Evolutionary conservation across 1,139 yeast species (phyloP).

Genomic region (Arxiozyma bovina): DNA sequence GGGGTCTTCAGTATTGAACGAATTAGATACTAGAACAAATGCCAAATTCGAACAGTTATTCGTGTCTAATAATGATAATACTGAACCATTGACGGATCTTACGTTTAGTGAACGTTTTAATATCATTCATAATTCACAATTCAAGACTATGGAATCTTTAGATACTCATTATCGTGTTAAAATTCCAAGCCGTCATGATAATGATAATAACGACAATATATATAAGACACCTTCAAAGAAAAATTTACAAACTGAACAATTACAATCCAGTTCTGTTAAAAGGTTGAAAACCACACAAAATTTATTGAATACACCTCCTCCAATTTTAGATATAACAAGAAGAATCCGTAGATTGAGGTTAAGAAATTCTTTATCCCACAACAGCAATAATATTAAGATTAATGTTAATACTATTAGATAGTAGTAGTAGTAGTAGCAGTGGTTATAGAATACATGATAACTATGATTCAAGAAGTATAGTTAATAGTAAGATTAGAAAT

Average conservation of each 20-base stretch:
- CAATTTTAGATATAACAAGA: slow-evolving; percentile 23
- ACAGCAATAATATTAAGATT: too few species aligned
- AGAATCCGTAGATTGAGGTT: slow-evolving; percentile 22
- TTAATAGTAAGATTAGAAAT: slow-evolving; percentile 11
- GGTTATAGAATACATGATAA: slow-evolving; percentile 1
- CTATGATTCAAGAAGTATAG: slow-evolving; percentile 3
- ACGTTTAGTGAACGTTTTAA: slow-evolving; percentile 1
- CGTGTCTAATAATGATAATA: slow-evolving; percentile 12
- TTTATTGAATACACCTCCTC: slow-evolving; percentile 8
- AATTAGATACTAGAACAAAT: slow-evolving; percentile 29
- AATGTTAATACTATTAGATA: too few species aligned
- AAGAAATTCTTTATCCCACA: slow-evolving; percentile 10
- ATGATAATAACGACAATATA: neutral
- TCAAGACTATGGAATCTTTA: slow-evolving; percentile 30
- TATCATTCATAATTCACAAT: slow-evolving; percentile 19
- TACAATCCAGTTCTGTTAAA: slow-evolving; percentile 6
- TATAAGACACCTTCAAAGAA: slow-evolving; percentile 7
- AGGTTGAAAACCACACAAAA: slow-evolving; percentile 5
- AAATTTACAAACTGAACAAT: neutral
- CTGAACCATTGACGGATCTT: neutral
- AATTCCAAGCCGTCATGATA: slow-evolving; percentile 6
- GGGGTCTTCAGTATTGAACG: slow-evolving; percentile 29
- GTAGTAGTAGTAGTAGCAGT: neutral
- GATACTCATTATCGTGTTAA: slow-evolving; percentile 28
- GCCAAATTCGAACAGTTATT: slow-evolving; percentile 11